Conservation (phyloP, 177 flowering plant species). For the Telopea speciosissima region DNA sequence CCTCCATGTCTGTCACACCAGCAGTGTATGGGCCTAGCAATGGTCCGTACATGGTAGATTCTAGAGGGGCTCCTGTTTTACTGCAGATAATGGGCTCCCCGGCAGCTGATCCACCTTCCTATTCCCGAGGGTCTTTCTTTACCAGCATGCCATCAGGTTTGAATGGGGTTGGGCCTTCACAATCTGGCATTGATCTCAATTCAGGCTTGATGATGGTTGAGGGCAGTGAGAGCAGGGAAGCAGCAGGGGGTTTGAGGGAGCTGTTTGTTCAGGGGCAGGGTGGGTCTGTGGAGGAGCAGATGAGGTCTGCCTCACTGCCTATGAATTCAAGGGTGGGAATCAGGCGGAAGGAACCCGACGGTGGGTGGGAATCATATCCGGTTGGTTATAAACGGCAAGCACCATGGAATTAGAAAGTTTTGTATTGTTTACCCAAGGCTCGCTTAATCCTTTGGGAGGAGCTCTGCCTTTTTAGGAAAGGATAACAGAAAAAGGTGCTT, state of each 20-base stretch:
- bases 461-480: conserved; percentile 6
- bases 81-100: conserved; percentile 54
- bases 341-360: conserved; percentile 80
- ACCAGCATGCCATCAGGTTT: conserved; percentile 41
- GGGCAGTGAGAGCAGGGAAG: conserved; percentile 43
- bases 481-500: conserved; percentile 6
- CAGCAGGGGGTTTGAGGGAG: conserved; percentile 37
- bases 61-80: conserved; percentile 57
- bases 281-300: conserved; percentile 48
- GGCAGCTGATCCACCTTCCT: conserved; percentile 34
- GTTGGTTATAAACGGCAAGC: conserved; percentile 41
- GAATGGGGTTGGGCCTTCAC: conserved; percentile 41
- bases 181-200: conserved; percentile 53
- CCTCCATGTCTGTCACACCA: conserved; percentile 43
- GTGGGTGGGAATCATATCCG: conserved; percentile 64
- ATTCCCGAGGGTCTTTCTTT: conserved; percentile 44
- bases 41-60: conserved; percentile 67
- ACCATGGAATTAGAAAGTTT: conserved; percentile 39
- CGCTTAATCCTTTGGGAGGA: conserved; percentile 20
- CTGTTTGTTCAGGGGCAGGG: conserved; percentile 44
- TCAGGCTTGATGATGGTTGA: conserved; percentile 39
- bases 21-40: conserved; percentile 51
- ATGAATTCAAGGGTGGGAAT: conserved; percentile 43
- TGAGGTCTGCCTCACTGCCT: conserved; percentile 35
- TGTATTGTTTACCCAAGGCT: conserved; percentile 4